A percentile compares a stretch with the other conserved stretches of the same genome.
These are phyloP conservation scores for Xylaria bambusicola DNA, from an alignment of 495 filamentous ascomycete genomes.

Conservation along the genomic window DNA sequence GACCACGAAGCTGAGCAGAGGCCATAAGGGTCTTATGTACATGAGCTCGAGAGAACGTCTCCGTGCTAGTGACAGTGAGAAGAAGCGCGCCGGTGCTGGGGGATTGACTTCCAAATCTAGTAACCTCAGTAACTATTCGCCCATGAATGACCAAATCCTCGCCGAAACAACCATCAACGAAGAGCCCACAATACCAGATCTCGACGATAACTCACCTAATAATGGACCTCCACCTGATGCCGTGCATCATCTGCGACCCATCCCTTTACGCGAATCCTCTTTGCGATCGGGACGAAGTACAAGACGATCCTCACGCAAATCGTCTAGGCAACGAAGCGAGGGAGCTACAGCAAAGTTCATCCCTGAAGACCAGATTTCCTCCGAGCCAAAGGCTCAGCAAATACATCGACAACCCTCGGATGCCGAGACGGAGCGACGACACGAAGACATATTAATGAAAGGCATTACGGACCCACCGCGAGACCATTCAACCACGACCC, in stretches of 20 bases:
- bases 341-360: slow-evolving; percentile 34
- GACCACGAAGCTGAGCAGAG: slow-evolving; percentile 53
- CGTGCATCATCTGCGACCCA: slow-evolving; percentile 43
- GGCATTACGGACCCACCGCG: slow-evolving; percentile 26
- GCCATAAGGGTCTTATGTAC: slow-evolving; percentile 57
- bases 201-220: slow-evolving; percentile 19
- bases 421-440: slow-evolving; percentile 20
- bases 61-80: slow-evolving; percentile 54
- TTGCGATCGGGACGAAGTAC: slow-evolving; percentile 50
- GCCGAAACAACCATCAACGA: slow-evolving; percentile 56
- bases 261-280: slow-evolving; percentile 70
- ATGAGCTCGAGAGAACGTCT: slow-evolving; percentile 62
- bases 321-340: slow-evolving; percentile 41
- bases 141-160: slow-evolving; percentile 48
- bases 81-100: slow-evolving; percentile 47
- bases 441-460: slow-evolving; percentile 27
- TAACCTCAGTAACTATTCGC: slow-evolving; percentile 35
- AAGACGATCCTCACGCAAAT: slow-evolving; percentile 44
- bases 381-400: slow-evolving; percentile 31
- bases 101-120: slow-evolving; percentile 35
- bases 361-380: slow-evolving; percentile 25
- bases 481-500: slow-evolving; percentile 10
- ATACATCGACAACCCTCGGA: slow-evolving; percentile 23
- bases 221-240: slow-evolving; percentile 22
- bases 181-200: slow-evolving; percentile 38